Evolutionary conservation across 306 rosid genomes (phyloP).

Genomic region (Elaeagnus macrophylla): DNA sequence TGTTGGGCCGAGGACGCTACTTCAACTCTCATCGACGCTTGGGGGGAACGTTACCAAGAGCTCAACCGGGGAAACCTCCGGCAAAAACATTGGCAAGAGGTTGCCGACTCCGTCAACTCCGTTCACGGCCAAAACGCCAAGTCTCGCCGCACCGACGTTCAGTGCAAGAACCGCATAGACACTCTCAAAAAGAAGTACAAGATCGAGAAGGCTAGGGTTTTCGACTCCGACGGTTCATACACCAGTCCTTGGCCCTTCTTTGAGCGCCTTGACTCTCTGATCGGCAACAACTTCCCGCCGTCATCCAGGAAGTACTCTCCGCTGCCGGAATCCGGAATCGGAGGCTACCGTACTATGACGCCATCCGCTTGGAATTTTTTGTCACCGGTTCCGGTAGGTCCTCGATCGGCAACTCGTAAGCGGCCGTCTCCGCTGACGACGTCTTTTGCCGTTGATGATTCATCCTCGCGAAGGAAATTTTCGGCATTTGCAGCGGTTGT

Average conservation of each 20-base stretch:
- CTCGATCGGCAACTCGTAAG: constrained; percentile 45
- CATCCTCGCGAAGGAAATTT: constrained; percentile 28
- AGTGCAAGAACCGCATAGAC: constrained; percentile 70
- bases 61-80: constrained; percentile 56
- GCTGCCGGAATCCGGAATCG: constrained; percentile 19
- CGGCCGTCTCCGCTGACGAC: constrained; percentile 26
- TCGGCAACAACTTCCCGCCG: constrained; percentile 35
- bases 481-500: constrained; percentile 40
- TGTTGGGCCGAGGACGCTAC: constrained; percentile 66
- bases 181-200: constrained; percentile 68
- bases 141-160: constrained; percentile 45
- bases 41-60: constrained; percentile 52
- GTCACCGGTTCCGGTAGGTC: constrained; percentile 41
- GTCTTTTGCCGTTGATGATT: constrained; percentile 7
- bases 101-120: constrained; percentile 57
- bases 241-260: constrained; percentile 50
- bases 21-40: constrained; percentile 56
- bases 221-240: constrained; percentile 30
- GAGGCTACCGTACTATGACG: constrained; percentile 2
- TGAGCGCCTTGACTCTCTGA: constrained; percentile 34
- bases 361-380: constrained; percentile 26
- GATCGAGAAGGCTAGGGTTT: constrained; percentile 57
- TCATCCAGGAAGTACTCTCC: constrained; percentile 10
- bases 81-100: constrained; percentile 59
- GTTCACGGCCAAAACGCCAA: constrained; percentile 26